Conservation (phyloP, 352 stramenopile species). For the Globisporangium canariense region DNA sequence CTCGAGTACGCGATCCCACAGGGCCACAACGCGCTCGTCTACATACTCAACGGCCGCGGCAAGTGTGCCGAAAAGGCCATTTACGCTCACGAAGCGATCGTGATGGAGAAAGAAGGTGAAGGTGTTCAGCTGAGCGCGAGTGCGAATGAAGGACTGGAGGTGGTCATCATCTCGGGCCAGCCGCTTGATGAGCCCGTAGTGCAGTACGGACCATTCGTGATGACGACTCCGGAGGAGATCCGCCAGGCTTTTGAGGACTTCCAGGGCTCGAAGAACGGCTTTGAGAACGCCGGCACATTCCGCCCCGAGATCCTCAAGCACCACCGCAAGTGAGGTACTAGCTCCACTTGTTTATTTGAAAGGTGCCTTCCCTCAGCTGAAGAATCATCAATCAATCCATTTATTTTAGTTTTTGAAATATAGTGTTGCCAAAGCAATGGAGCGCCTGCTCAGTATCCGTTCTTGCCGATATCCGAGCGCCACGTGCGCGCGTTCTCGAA, state of each 20-base stretch:
- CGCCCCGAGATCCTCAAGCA: too few species aligned
- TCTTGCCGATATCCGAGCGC: constrained; percentile 40
- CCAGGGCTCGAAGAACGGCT: constrained; percentile 49
- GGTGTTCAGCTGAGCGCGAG: constrained; percentile 33
- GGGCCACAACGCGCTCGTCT: constrained; percentile 22
- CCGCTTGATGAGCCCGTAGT: constrained; percentile 60
- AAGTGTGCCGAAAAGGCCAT: constrained; percentile 4
- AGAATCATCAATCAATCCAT: too few species aligned
- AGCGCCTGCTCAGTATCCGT: too few species aligned
- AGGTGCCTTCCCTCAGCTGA: too few species aligned
- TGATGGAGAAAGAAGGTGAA: constrained; percentile 45
- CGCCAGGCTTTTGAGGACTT: constrained; percentile 55
- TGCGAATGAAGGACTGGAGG: constrained; percentile 30
- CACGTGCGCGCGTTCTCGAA: constrained; percentile 61
- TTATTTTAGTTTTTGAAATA: too few species aligned
- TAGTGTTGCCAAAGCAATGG: too few species aligned
- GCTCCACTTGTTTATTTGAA: too few species aligned
- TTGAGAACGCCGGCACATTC: constrained; percentile 40
- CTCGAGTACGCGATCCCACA: not conserved
- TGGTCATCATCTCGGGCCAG: constrained; percentile 54
- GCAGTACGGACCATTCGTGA: constrained; percentile 76
- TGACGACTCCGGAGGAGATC: constrained; percentile 55
- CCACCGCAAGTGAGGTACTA: too few species aligned
- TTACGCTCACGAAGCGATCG: constrained; percentile 23
- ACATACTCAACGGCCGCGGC: constrained; percentile 13